Conservation (phyloP, 2,329 filamentous ascomycete species). For the Pseudocercospora ulei region DNA sequence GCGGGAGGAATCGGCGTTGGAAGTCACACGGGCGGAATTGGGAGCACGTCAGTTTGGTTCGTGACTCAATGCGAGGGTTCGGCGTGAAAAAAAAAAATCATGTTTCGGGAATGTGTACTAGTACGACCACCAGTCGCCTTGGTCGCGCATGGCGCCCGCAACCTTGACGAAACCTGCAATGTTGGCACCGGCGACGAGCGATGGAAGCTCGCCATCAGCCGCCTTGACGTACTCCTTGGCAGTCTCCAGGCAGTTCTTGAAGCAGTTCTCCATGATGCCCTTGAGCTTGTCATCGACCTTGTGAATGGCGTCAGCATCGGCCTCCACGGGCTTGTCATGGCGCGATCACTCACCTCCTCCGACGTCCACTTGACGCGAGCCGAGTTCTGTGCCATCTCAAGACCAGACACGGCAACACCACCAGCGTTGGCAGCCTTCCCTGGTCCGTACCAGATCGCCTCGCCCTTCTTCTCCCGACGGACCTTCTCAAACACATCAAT, state of each 20-base stretch:
- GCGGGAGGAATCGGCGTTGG: not conserved
- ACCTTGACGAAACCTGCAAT: conserved; percentile 98
- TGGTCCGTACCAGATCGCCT: conserved; percentile 86
- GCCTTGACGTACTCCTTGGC: conserved; percentile 77
- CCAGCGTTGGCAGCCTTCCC: conserved; percentile 94
- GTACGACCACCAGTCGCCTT: conserved; percentile 76
- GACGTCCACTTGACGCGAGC: conserved; percentile 72
- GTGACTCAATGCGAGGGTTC: not conserved
- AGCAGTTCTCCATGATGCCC: conserved; percentile 88
- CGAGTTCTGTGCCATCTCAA: conserved; percentile 99
- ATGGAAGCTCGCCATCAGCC: conserved; percentile 74
- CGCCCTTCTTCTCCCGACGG: conserved; percentile 58
- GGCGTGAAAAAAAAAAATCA: not conserved
- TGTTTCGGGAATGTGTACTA: not conserved
- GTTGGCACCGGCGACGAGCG: conserved; percentile 85
- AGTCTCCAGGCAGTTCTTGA: conserved; percentile 78
- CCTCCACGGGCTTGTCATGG: not conserved
- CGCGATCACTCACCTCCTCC: conserved; percentile 41
- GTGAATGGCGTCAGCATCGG: conserved; percentile 1
- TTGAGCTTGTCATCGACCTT: conserved; percentile 62
- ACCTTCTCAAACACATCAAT: conserved; percentile 84
- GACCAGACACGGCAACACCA: conserved; percentile 90
- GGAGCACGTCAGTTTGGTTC: not conserved
- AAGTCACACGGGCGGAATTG: conserved; percentile 4
- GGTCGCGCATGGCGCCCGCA: conserved; percentile 83